These are phyloP conservation scores for Coelastrella sp. DNA, from an alignment of 139 green algal genomes.

Conservation along the genomic window DNA sequence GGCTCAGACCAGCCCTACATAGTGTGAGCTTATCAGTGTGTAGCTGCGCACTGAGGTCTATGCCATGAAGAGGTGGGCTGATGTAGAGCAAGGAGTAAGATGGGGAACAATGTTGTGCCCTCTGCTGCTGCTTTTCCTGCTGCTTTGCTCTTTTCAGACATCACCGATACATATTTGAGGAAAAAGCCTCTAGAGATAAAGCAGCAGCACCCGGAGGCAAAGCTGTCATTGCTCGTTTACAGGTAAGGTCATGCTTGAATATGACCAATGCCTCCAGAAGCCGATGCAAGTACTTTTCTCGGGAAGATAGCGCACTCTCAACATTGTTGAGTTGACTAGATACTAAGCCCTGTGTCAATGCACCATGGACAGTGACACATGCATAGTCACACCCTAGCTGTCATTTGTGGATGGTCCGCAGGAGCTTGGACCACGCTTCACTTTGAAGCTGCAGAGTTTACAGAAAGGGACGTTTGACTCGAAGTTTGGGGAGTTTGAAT, in stretches of 20 bases:
- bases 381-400: background rate
- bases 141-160: slow-evolving; percentile 70
- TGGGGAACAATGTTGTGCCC: too few relatives aligned
- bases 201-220: slow-evolving; percentile 50
- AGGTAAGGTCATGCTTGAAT: too few relatives aligned
- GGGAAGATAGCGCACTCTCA: too few relatives aligned
- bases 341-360: too few relatives aligned
- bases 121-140: background rate
- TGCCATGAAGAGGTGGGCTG: background rate
- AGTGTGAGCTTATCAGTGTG: too few relatives aligned
- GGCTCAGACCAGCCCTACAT: too few relatives aligned
- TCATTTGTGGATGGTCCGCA: slow-evolving; percentile 67
- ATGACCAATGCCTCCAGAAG: too few relatives aligned
- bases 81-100: too few relatives aligned
- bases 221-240: slow-evolving; percentile 60
- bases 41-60: too few relatives aligned
- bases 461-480: slow-evolving; percentile 97
- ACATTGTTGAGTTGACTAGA: too few relatives aligned
- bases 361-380: background rate
- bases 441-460: slow-evolving; percentile 90
- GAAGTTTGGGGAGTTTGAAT: slow-evolving; percentile 97
- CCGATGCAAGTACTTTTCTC: too few relatives aligned
- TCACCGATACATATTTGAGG: slow-evolving; percentile 95
- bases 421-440: slow-evolving; percentile 98
- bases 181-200: slow-evolving; percentile 72